phyloP scores from a whole-genome alignment of 345 rosid species.

The Eucalyptus viminalis region DNA sequence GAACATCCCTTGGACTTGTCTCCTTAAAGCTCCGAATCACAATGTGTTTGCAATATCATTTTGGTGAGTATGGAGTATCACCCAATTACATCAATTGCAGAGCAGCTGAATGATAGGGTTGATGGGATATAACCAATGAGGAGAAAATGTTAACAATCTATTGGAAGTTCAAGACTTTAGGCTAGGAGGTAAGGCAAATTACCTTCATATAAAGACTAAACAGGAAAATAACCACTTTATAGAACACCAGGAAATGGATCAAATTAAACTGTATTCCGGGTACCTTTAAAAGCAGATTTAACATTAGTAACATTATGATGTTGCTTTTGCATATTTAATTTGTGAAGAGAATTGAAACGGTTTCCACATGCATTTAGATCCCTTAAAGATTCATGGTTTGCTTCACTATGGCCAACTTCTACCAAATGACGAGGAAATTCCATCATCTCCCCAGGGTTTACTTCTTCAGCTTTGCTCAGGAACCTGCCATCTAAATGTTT shows the following conservation, averaged over 20 bases:
- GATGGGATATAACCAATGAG: background rate
- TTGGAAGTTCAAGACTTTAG: background rate
- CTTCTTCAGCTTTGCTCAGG: conserved; percentile 35
- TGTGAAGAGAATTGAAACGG: background rate
- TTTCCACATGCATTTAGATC: background rate
- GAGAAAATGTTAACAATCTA: background rate
- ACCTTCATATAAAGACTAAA: background rate
- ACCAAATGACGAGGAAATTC: conserved; percentile 33
- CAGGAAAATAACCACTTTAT: background rate
- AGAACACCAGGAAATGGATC: background rate
- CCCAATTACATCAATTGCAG: background rate
- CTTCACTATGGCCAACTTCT: conserved; percentile 26
- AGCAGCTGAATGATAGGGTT: background rate
- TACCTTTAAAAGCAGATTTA: background rate
- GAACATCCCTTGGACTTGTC: background rate
- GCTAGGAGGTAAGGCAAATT: background rate
- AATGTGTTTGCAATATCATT: background rate
- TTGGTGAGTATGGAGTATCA: background rate
- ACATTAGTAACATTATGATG: background rate
- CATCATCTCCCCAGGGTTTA: conserved; percentile 28
- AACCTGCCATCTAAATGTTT: conserved; percentile 29
- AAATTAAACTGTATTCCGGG: background rate
- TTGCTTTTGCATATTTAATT: background rate
- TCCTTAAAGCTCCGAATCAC: background rate
- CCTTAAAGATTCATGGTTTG: background rate